phyloP scores from a whole-genome alignment of 2,329 filamentous ascomycete genomes.

The Fusarium citri region DNA sequence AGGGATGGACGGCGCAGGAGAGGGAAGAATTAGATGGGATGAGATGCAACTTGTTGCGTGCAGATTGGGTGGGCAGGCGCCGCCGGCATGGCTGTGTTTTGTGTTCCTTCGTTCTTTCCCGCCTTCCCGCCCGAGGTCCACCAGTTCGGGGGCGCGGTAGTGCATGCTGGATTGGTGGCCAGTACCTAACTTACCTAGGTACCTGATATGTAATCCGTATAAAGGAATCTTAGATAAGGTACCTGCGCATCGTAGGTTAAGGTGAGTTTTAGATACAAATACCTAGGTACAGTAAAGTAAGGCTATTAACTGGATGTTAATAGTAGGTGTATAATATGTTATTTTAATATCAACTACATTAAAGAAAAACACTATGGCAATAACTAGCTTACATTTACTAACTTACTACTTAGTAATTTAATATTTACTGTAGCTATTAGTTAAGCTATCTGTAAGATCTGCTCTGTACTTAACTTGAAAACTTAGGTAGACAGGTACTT shows the following conservation, averaged over 20 bases:
- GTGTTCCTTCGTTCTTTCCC: background rate
- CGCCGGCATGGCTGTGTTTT: conserved; percentile 32
- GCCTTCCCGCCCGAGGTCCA: conserved; percentile 15
- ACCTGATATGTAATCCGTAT: background rate
- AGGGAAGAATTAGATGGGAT: conserved; percentile 10
- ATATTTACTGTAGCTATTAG: too few species aligned
- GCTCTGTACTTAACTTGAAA: too few species aligned
- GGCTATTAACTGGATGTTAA: background rate
- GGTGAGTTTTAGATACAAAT: background rate
- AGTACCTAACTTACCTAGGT: background rate
- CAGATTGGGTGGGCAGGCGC: conserved; percentile 33
- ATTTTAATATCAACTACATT: too few species aligned
- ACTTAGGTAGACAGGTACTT: too few species aligned
- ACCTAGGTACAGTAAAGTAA: background rate
- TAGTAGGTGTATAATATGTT: too few species aligned
- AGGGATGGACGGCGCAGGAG: conserved; percentile 19
- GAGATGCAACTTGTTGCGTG: conserved; percentile 30
- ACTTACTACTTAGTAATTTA: too few species aligned
- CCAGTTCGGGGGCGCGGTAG: background rate
- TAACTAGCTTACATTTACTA: too few species aligned
- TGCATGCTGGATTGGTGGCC: background rate
- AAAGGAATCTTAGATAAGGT: background rate
- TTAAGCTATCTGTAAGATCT: too few species aligned
- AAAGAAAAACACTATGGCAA: too few species aligned
- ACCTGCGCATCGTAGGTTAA: background rate